Evolutionary conservation across 441 rosid species (phyloP), one percentile per base, ranked within the genome.

Genomic region (Corymbia citriodora): DNA sequence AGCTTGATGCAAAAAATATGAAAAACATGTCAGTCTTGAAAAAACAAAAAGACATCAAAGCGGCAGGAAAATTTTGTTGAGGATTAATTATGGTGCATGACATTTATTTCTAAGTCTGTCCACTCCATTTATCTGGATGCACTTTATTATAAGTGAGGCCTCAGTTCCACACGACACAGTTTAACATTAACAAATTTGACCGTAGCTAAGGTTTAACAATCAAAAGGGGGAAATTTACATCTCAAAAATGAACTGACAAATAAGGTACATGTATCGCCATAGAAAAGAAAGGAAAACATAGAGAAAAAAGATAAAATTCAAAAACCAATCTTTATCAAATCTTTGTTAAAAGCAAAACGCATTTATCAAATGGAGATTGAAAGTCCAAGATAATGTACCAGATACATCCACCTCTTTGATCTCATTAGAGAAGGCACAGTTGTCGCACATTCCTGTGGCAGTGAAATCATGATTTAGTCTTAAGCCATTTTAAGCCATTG

Each of bases 371-470:
- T 87, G 49, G 72, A 90, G 31, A 25, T 52, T 88, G 87, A 57
- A 87, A 63, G 70, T 88, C 45, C 57, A 89, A 92, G 87, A 91
- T 87, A 92, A 94, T 93, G 93, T 96, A 98, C 99, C 89, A 23
- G 98, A 95, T 29, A 92, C 98, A 87, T 98, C 99, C 85, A 96
- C 92, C 92, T 97, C 98, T 87, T 89, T 92, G 90, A 95, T 93
- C 92, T 95, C 99, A 91, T 93, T 95, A 90, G 96, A 89, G 93
- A 93, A 95, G 89, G 97, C 94, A 94, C 99, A 97, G 88, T 95
- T 97, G 93, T 98, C 99, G 74, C 99, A 98, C 99, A 97, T 96
- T 93, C 99, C 99, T 97, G 92, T 89, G 90, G 86, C 31, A 92
- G 89, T 49, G 92, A 85, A 87, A 89, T 85, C 87, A 65, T 36